Base-by-base conservation (phyloP, 768 basidiomycete genomes). In the Chalciporus sphaerocephalus region DNA sequence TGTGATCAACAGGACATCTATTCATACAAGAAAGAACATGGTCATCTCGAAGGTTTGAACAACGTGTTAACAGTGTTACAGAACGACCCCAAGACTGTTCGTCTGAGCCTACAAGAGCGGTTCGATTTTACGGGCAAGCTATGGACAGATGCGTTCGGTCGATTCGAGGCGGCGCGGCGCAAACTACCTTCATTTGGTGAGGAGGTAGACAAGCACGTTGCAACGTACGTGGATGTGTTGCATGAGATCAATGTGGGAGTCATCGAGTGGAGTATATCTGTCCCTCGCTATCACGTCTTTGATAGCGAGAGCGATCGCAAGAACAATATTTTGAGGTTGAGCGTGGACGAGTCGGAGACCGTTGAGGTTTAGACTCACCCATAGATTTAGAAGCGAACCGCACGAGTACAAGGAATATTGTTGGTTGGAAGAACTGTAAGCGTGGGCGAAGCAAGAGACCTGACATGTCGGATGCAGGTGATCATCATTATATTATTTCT, bases 261-360 rank as follows among this genome's bases (percentile, higher is more conserved):
- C 20, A 34, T 52, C 6, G 42, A 55, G 25, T 55, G 48, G 54
- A 48, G 54, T n/a, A 13, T 44, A 2, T 25, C 44, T 37, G 38
- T n/a, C 21, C 33, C 16, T 16, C 53, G 55, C 23, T 56, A 56
- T 37, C 44, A 27, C 15, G 32, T 24, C 13, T 54, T 56, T 25
- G 23, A 12, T 13, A 42, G 38, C 35, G 52, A 56, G 12, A 30
- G 20, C 3, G 54, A 55, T 32, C 50, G 46, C 40, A 36, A 18
- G 34, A 40, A 41, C 11, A 33, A 46, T 23, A 18, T 50, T 17
- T 12, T 46, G 38, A 40, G 28, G 16, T 12, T 34, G 18, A n/a
- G n/a, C n/a, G n/a, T n/a, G n/a, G n/a, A n/a, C n/a, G n/a, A n/a
- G n/a, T n/a, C n/a, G n/a, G n/a, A n/a, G n/a, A n/a, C n/a, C n/a